Base-by-base conservation (phyloP, 2,329 filamentous ascomycete species). In the Pyricularia grisea region DNA sequence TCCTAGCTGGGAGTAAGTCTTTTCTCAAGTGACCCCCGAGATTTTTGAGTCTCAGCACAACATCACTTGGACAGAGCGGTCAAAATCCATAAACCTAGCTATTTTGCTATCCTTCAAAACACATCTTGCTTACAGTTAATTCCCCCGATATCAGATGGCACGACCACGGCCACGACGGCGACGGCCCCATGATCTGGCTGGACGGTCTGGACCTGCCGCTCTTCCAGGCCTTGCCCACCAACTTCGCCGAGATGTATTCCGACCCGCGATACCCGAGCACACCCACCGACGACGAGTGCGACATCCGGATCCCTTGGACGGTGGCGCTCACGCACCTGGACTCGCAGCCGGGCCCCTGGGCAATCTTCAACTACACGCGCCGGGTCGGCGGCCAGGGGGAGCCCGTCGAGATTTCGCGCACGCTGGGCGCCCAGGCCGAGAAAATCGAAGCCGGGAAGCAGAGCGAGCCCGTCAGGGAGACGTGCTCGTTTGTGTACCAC, bases 151-250 rank as follows among this genome's bases (percentile, higher is more conserved):
- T 9, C 12, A 67, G 50, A 27, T 55, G 66, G 70, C 85, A 87
- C 70, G 86, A 88, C 70, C 85, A 88, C 69, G 86, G 86, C 3
- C 87, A 87, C 66, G 84, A 88, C 69, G 82, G 84, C 10, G 77
- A 78, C 0, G 79, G 78, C 1, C 84, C 84, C 0, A 83, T 87
- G 74, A 82, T 88, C 31, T 88, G 86, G 86, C 77, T 88, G 1
- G 86, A 88, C 72, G 83, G 81, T 4, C 74, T 88, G 1, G 83
- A 88, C 74, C 73, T 88, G 1, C 85, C 85, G 0, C 76, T 80
- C 3, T 87, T 85, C 73, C 76, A 78, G 0, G 81, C 82, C 70
- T 81, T 82, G 2, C 83, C 82, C 0, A 82, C 85, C 0, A 81
- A 87, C 72, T 87, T 87, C 71, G 83, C 84, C 1, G 79, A 87